Base-by-base conservation (phyloP, 2,329 filamentous ascomycete species). In the Ophiostoma piceae region DNA sequence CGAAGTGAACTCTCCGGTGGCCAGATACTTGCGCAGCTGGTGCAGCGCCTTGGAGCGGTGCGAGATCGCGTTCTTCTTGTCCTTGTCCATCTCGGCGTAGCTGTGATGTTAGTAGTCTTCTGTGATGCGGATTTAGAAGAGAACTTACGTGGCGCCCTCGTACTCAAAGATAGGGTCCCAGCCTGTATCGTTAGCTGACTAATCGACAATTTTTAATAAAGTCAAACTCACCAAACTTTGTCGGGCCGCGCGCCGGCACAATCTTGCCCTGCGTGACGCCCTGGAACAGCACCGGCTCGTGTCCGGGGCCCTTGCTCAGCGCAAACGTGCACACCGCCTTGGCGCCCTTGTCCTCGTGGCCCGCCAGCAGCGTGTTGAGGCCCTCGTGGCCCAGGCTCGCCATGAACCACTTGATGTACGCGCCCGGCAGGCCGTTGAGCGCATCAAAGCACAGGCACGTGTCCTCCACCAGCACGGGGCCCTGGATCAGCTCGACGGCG, bases 101-200 rank as follows among this genome's bases (percentile, higher is more conserved):
- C 88, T 90, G 64, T 8, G 43, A 8, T 47, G 66, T 71, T 47
- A 74, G 67, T 9, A 11, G 60, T 64, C 32, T n/a, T 37, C 8
- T 64, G n/a, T 65, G 9, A 37, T 65, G 9, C 16, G 6, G 2
- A 3, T 16, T 62, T 29, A 19, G 32, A 57, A 8, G 26, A 57
- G 51, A 57, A 66, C 85, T 77, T 78, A 87, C 82, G 95, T 99
- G 80, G 92, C 83, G 60, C 94, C 94, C 73, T 96, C 86, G 75
- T 96, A 94, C 81, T 99, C 95, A 76, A 99, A 99, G 73, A 96
- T 90, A 1, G 95, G 88, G 79, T 99, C 95, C 95, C 95, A 99
- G 65, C 94, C 94, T 96, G 67, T 37, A 66, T n/a, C n/a, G 60
- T 65, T 39, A 39, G 62, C 37, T 66, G 29, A 19, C 11, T 66